Conservation (phyloP, 2,329 filamentous ascomycete genomes). For the Atkinsonella hypoxylon region DNA sequence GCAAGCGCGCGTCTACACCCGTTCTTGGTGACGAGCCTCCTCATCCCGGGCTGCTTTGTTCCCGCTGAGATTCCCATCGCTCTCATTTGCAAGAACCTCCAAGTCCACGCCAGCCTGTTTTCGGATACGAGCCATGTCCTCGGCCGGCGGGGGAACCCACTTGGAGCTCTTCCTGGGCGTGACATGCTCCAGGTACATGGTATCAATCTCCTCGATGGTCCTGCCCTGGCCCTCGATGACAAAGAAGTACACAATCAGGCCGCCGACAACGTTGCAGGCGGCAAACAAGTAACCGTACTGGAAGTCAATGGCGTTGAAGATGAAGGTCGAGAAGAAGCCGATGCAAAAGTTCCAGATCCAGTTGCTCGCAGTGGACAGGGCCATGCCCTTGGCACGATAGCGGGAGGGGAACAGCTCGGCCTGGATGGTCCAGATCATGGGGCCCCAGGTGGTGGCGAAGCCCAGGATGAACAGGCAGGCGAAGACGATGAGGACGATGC, state of each 20-base stretch:
- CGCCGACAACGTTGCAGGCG: constrained; percentile 53
- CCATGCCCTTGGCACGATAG: constrained; percentile 49
- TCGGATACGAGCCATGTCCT: constrained; percentile 31
- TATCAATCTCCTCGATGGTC: constrained; percentile 68
- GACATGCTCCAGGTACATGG: constrained; percentile 58
- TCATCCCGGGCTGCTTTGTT: not conserved
- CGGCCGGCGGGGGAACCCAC: constrained; percentile 35
- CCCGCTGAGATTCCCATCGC: not conserved
- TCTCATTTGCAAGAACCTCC: constrained; percentile 12
- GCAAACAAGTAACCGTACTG: constrained; percentile 68
- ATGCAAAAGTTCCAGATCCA: constrained; percentile 66
- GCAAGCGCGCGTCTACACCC: not conserved
- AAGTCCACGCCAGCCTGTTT: constrained; percentile 28
- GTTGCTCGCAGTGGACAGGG: constrained; percentile 48
- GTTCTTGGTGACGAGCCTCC: not conserved
- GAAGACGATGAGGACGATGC: constrained; percentile 37
- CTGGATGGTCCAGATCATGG: constrained; percentile 52
- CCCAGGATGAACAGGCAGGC: constrained; percentile 52
- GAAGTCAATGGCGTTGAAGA: constrained; percentile 59
- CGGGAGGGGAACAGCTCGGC: constrained; percentile 53
- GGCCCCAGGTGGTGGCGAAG: constrained; percentile 57
- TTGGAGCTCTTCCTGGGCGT: constrained; percentile 49
- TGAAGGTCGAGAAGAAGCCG: constrained; percentile 71
- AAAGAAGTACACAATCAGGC: constrained; percentile 63
- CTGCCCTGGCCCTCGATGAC: constrained; percentile 63